Evolutionary conservation across 306 rosid species (phyloP).

Genomic region (Leucaena leucocephala): DNA sequence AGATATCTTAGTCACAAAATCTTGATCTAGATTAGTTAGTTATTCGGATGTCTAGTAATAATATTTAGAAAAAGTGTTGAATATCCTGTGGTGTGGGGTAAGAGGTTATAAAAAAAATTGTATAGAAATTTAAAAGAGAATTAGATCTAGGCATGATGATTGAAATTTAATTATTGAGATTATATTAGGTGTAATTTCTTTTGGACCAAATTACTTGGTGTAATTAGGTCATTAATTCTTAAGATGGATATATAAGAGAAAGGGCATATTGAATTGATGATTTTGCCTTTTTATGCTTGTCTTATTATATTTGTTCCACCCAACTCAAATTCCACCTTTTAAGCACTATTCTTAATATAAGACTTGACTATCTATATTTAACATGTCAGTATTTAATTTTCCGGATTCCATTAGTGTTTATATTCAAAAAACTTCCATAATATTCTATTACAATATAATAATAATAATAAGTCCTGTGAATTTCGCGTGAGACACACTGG

Average conservation of each 20-base stretch:
- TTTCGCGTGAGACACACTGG: neutral
- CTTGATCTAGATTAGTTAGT: too few relatives aligned
- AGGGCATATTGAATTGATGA: neutral
- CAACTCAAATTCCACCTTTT: conserved; percentile 1
- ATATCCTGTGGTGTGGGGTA: too few relatives aligned
- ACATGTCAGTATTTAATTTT: neutral
- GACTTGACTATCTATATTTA: neutral
- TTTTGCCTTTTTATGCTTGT: neutral
- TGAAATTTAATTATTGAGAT: neutral
- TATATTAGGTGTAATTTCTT: neutral
- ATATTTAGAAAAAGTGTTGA: too few relatives aligned
- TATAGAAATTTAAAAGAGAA: neutral
- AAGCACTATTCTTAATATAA: neutral
- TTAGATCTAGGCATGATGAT: neutral
- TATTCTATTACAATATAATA: neutral
- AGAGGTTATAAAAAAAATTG: neutral
- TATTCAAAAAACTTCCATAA: neutral
- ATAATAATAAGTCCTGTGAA: neutral
- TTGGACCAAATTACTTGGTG: too few relatives aligned
- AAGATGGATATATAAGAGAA: neutral
- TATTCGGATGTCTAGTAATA: too few relatives aligned
- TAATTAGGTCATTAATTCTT: neutral
- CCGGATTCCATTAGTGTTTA: neutral
- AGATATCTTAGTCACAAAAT: too few relatives aligned
- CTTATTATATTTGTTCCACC: neutral